These are phyloP conservation scores for Erythrobasidium yunnanense DNA, from an alignment of 768 basidiomycete genomes.

Conservation along the genomic window DNA sequence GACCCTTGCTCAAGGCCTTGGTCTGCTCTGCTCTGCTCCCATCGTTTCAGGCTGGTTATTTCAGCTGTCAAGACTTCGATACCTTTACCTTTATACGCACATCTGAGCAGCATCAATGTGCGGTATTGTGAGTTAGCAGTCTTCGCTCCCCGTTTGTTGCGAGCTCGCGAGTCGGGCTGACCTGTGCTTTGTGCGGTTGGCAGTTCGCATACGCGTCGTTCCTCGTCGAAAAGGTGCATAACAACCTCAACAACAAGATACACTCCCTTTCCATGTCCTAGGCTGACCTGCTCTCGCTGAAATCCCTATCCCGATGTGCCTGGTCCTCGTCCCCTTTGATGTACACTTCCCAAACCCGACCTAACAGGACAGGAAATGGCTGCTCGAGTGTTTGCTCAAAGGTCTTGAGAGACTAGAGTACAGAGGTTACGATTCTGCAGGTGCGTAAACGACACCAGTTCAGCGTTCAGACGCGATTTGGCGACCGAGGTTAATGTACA, in stretches of 20 bases:
- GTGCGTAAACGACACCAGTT: too few species aligned
- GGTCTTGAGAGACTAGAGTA: conserved; percentile 94
- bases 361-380: conserved; percentile 67
- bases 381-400: conserved; percentile 78
- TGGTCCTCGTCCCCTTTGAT: conserved; percentile 1
- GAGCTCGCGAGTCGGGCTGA: not conserved
- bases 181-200: not conserved
- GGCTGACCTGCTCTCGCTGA: not conserved
- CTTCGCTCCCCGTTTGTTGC: not conserved
- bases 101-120: conserved; percentile 20
- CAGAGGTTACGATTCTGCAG: conserved; percentile 92
- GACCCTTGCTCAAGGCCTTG: not conserved
- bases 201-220: conserved; percentile 82
- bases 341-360: not conserved
- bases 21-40: not conserved
- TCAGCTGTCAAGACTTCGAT: too few species aligned
- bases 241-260: not conserved
- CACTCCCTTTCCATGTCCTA: not conserved
- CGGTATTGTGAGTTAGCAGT: conserved; percentile 28
- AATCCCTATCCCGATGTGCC: conserved; percentile 5
- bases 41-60: not conserved
- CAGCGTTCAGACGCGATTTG: too few species aligned
- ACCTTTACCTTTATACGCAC: too few species aligned
- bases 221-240: conserved; percentile 80
- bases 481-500: not conserved